These are phyloP conservation scores for Candida golubevii DNA, from an alignment of 805 yeast species.

Conservation along the genomic window DNA sequence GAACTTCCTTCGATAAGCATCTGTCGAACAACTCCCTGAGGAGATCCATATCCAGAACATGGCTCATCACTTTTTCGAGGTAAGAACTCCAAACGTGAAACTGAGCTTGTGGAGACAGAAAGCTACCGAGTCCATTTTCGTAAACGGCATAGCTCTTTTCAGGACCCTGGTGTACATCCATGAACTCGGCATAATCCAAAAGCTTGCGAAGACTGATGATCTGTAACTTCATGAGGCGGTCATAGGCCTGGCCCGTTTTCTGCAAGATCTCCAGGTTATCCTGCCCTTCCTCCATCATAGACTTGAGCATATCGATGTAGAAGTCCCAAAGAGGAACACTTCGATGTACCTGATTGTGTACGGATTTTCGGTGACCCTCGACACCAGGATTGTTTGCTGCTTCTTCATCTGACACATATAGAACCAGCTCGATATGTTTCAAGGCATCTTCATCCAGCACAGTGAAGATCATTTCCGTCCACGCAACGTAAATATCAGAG, in stretches of 20 bases:
- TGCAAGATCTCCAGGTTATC: conserved; percentile 13
- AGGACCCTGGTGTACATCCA: conserved; percentile 43
- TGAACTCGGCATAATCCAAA: conserved; percentile 60
- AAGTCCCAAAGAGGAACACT: conserved; percentile 67
- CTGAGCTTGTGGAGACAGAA: conserved; percentile 49
- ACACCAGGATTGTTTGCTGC: background rate
- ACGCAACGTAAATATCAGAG: conserved; percentile 63
- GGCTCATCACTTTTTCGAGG: conserved; percentile 44
- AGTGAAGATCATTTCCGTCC: conserved; percentile 66
- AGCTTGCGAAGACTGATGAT: conserved; percentile 66
- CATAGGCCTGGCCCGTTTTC: conserved; percentile 24
- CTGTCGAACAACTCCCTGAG: conserved; percentile 74
- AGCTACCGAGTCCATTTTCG: conserved; percentile 63
- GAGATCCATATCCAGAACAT: conserved; percentile 16
- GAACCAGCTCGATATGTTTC: conserved; percentile 29
- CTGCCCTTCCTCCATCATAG: conserved; percentile 39
- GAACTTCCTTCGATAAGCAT: conserved; percentile 45
- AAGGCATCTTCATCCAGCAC: conserved; percentile 41
- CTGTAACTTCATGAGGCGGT: conserved; percentile 39
- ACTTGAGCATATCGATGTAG: conserved; percentile 67
- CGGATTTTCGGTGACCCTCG: conserved; percentile 13
- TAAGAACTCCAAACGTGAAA: conserved; percentile 73
- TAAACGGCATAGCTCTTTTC: conserved; percentile 56
- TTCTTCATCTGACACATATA: conserved; percentile 11
- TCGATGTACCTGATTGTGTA: conserved; percentile 55